Percentiles rank a stretch among this genome's conserved stretches.
phyloP scores from a whole-genome alignment of 306 rosid genomes.

The Abrus pulchellus region DNA sequence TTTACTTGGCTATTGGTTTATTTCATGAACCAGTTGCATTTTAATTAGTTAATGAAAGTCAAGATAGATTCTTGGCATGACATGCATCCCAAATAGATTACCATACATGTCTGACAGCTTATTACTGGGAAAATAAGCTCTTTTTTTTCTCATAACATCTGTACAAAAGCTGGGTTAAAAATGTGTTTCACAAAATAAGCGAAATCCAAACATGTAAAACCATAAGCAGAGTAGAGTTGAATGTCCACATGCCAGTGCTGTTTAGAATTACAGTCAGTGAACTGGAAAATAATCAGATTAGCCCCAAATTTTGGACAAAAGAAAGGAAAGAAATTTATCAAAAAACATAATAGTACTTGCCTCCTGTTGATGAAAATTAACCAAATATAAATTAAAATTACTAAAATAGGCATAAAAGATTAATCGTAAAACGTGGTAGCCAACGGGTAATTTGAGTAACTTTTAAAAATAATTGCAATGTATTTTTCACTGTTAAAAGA shows the following conservation, averaged over 20 bases:
- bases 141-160: neutral
- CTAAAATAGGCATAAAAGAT: neutral
- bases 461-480: slow-evolving; percentile 10
- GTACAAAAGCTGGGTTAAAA: neutral
- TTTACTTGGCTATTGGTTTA: neutral
- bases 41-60: slow-evolving; percentile 1
- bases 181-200: neutral
- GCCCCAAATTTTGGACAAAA: neutral
- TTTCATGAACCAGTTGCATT: slow-evolving; percentile 4
- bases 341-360: neutral
- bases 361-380: neutral
- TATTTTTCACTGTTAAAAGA: neutral
- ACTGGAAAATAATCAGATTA: slow-evolving; percentile 8
- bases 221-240: neutral
- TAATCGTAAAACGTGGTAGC: neutral
- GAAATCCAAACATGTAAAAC: neutral
- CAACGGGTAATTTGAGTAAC: neutral
- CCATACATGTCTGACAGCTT: neutral
- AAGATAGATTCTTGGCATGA: neutral
- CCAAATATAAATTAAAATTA: neutral
- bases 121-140: neutral
- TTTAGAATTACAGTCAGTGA: neutral
- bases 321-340: neutral
- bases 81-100: neutral
- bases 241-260: neutral